Conservation (phyloP, 345 rosid species). For the Barbarea vulgaris region DNA sequence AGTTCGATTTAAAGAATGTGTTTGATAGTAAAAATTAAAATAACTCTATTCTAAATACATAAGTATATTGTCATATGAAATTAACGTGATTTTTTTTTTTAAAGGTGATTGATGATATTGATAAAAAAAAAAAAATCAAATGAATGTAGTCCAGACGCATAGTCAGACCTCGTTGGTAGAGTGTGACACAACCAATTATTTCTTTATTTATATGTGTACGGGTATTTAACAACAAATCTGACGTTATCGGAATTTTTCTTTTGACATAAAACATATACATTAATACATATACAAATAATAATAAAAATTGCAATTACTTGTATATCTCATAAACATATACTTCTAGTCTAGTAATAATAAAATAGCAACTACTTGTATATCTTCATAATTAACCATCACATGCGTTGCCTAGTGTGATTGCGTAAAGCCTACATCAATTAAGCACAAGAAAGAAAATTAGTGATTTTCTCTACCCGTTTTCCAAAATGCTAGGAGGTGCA, state of each 20-base stretch:
- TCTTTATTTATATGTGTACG: neutral
- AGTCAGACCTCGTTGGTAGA: neutral
- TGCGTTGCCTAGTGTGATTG: neutral
- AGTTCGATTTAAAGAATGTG: neutral
- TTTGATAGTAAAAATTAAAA: neutral
- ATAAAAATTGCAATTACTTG: too few relatives aligned
- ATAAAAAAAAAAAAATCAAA: neutral
- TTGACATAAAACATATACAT: neutral
- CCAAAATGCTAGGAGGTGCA: conserved; percentile 6
- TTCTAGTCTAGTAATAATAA: neutral
- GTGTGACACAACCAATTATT: neutral
- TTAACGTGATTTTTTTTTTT: neutral
- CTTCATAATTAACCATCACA: neutral
- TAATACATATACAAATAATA: neutral
- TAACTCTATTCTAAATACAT: neutral
- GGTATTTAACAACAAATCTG: neutral
- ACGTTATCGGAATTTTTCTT: neutral
- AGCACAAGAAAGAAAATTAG: neutral
- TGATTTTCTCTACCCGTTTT: neutral
- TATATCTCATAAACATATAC: neutral
- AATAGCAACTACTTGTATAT: neutral
- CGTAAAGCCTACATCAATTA: neutral
- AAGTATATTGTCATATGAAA: neutral
- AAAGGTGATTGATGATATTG: neutral
- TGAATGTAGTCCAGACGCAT: neutral